These are phyloP conservation scores for Trypanosoma scelopori DNA, from an alignment of 208 protist species.

Conservation along the genomic window DNA sequence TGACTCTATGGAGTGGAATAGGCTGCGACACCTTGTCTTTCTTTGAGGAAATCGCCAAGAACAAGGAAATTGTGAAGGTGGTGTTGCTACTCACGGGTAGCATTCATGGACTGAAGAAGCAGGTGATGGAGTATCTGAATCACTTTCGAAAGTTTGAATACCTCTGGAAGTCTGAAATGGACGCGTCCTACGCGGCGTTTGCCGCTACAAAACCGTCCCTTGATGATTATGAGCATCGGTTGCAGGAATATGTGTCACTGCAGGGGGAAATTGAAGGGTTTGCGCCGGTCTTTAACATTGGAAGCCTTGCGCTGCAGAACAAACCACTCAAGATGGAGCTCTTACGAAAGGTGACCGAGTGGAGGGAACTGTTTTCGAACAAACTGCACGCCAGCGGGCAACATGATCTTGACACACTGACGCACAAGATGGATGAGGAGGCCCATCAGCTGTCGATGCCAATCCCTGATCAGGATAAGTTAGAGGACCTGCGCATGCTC, in stretches of 20 bases:
- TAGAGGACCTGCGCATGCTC: slow-evolving; percentile 94
- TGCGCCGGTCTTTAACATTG: slow-evolving; percentile 87
- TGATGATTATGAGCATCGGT: slow-evolving; percentile 93
- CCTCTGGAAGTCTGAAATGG: slow-evolving; percentile 95
- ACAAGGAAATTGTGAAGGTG: slow-evolving; percentile 94
- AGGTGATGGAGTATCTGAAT: slow-evolving; percentile 92
- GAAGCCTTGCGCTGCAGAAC: slow-evolving; percentile 92
- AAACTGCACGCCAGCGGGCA: slow-evolving; percentile 94
- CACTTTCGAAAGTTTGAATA: slow-evolving; percentile 93
- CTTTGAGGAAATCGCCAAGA: slow-evolving; percentile 92
- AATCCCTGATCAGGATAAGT: slow-evolving; percentile 92
- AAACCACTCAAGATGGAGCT: slow-evolving; percentile 94
- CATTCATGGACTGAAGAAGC: slow-evolving; percentile 92
- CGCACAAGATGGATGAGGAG: slow-evolving; percentile 94
- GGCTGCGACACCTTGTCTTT: slow-evolving; percentile 72
- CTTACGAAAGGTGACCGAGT: slow-evolving; percentile 82
- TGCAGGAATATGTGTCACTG: slow-evolving; percentile 87
- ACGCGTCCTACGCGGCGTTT: slow-evolving; percentile 92
- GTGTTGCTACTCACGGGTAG: slow-evolving; percentile 94
- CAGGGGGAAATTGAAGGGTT: slow-evolving; percentile 91
- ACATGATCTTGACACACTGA: slow-evolving; percentile 87
- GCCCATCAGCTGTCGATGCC: slow-evolving; percentile 80
- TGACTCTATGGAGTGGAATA: slow-evolving; percentile 81
- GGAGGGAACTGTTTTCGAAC: slow-evolving; percentile 94
- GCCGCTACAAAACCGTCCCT: slow-evolving; percentile 72